Evolutionary conservation across 73 alveolate genomes (phyloP).

Genomic region (Tetrahymena elliotti): DNA sequence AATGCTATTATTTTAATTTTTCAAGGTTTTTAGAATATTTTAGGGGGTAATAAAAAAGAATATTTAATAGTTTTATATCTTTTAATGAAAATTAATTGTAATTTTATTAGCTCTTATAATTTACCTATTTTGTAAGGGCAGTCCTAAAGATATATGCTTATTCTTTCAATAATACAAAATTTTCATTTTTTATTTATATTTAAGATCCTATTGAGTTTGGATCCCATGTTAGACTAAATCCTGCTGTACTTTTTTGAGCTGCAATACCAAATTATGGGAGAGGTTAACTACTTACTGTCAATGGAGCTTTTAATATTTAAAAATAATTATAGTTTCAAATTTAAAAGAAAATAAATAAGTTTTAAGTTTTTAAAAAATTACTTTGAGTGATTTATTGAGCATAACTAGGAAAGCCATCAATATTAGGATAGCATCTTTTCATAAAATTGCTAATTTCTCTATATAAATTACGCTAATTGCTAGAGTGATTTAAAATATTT

Average conservation of each 20-base stretch:
- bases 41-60: neutral
- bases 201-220: neutral
- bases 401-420: neutral
- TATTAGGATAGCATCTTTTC: neutral
- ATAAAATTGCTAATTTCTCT: neutral
- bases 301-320: neutral
- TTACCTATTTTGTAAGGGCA: conserved; percentile 49
- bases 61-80: neutral
- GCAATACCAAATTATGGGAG: too few relatives aligned
- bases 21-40: neutral
- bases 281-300: too few relatives aligned
- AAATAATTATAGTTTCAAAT: too few relatives aligned
- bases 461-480: neutral
- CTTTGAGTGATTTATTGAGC: neutral
- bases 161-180: conserved; percentile 56
- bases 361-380: too few relatives aligned
- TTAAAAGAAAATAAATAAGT: too few relatives aligned
- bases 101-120: neutral
- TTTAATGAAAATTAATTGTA: too few relatives aligned
- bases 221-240: neutral
- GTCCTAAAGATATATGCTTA: conserved; percentile 75
- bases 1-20: too few relatives aligned
- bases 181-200: conserved; percentile 20
- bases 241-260: too few relatives aligned
- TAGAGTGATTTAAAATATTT: neutral